Percentiles rank a stretch among this genome's conserved stretches.
Conservation (phyloP, 192 early-diverging fungal species). For the Umbelopsis ramanniana region DNA sequence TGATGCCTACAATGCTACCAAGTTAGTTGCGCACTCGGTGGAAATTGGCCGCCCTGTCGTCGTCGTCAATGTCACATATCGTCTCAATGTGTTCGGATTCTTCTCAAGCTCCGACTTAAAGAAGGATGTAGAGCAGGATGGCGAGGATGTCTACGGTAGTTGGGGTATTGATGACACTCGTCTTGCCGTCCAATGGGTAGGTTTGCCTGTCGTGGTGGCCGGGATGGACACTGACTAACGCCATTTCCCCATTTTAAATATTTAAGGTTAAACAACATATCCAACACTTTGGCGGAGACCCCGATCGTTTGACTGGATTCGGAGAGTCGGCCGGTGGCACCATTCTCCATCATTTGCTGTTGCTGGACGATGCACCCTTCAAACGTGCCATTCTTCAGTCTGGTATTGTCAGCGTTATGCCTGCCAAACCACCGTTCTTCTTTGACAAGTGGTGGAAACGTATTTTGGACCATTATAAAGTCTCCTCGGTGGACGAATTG, state of each 20-base stretch:
- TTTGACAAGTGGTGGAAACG: not conserved
- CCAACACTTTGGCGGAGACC: slow-evolving; percentile 64
- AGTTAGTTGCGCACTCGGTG: slow-evolving; percentile 29
- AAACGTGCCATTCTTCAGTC: slow-evolving; percentile 38
- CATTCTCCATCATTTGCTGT: slow-evolving; percentile 29
- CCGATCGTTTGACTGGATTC: slow-evolving; percentile 56
- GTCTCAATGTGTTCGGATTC: slow-evolving; percentile 51
- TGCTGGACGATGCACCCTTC: slow-evolving; percentile 34
- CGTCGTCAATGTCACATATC: slow-evolving; percentile 55
- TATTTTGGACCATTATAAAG: slow-evolving; percentile 6
- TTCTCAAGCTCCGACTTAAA: slow-evolving; percentile 38
- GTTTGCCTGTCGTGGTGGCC: not conserved
- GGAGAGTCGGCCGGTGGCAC: slow-evolving; percentile 61
- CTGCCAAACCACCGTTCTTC: slow-evolving; percentile 3
- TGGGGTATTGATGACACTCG: slow-evolving; percentile 1
- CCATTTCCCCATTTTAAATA: no score
- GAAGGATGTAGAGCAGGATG: slow-evolving; percentile 26
- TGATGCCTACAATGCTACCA: slow-evolving; percentile 23
- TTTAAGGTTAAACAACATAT: slow-evolving; percentile 67
- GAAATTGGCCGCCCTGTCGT: slow-evolving; percentile 40
- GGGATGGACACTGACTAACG: no score
- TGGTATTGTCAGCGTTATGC: slow-evolving; percentile 29
- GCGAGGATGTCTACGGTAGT: not conserved
- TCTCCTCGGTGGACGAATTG: not conserved
- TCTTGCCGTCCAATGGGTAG: slow-evolving; percentile 34